A percentile compares a stretch with the other conserved stretches of the same genome.
phyloP scores from a whole-genome alignment of 495 filamentous ascomycete genomes.

The Hyphodiscus hymeniophilus region DNA sequence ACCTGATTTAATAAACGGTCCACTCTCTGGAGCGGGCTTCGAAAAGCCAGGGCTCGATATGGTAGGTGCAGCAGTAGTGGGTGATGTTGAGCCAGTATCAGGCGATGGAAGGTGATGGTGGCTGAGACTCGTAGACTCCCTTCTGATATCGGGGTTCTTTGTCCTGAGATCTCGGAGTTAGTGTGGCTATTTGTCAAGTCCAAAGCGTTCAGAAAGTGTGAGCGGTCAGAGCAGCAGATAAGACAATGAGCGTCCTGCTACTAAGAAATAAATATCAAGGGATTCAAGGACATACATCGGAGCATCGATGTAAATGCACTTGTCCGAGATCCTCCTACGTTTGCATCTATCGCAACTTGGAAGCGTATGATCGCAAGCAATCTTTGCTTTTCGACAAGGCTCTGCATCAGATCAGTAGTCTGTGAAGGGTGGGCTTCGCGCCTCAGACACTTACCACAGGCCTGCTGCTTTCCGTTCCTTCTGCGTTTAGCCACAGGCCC shows the following conservation, averaged over 20 bases:
- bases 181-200: too few relatives aligned
- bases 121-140: not conserved
- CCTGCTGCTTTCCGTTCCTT: constrained; percentile 41
- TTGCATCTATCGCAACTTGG: constrained; percentile 37
- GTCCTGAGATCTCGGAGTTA: too few relatives aligned
- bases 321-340: constrained; percentile 26
- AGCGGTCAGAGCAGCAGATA: too few relatives aligned
- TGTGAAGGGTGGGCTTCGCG: too few relatives aligned
- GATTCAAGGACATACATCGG: too few relatives aligned
- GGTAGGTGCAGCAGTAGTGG: not conserved
- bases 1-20: constrained; percentile 4
- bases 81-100: constrained; percentile 9
- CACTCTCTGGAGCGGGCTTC: not conserved
- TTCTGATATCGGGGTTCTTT: not conserved
- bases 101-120: constrained; percentile 7
- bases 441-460: too few relatives aligned
- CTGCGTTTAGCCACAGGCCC: constrained; percentile 21
- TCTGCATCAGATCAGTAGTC: too few relatives aligned
- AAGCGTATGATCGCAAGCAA: constrained; percentile 39
- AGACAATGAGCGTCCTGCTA: too few relatives aligned
- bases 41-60: not conserved
- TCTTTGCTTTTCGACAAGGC: constrained; percentile 44
- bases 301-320: constrained; percentile 19
- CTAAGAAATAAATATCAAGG: too few relatives aligned
- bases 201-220: too few relatives aligned